These are phyloP conservation scores for Isabelozyma heimii DNA, from an alignment of 805 yeast genomes.

Conservation along the genomic window DNA sequence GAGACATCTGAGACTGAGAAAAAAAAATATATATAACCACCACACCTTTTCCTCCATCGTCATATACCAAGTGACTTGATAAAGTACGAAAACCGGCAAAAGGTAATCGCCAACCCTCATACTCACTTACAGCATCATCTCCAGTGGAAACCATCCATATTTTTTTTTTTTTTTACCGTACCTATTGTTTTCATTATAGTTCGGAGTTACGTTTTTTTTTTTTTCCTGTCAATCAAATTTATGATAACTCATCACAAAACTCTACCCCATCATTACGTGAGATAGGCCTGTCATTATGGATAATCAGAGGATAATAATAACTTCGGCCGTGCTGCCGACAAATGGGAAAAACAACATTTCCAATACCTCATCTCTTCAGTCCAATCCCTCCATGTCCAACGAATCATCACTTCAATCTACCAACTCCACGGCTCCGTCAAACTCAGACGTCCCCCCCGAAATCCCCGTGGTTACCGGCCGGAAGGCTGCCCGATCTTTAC, in stretches of 20 bases:
- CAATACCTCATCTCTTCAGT: not conserved
- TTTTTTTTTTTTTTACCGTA: no score
- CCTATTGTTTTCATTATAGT: no score
- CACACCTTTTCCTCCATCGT: not conserved
- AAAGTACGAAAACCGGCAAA: no score
- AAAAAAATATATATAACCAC: not conserved
- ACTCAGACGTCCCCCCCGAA: constrained; percentile 2
- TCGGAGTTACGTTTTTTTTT: no score
- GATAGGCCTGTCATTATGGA: not conserved
- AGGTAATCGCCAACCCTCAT: no score
- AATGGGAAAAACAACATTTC: not conserved
- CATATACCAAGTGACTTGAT: not conserved
- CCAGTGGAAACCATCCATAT: not conserved
- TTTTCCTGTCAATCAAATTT: not conserved
- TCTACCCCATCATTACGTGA: not conserved
- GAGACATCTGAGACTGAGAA: not conserved
- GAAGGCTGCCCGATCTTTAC: constrained; percentile 56
- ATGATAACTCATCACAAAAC: not conserved
- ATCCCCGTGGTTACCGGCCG: constrained; percentile 41
- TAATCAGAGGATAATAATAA: not conserved
- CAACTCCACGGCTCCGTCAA: constrained; percentile 1
- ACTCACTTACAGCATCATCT: no score
- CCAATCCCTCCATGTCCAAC: not conserved
- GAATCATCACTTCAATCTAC: not conserved
- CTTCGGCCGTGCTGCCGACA: not conserved